Conservation (phyloP, 2,329 filamentous ascomycete species). For the Ophiostoma perfectum region DNA sequence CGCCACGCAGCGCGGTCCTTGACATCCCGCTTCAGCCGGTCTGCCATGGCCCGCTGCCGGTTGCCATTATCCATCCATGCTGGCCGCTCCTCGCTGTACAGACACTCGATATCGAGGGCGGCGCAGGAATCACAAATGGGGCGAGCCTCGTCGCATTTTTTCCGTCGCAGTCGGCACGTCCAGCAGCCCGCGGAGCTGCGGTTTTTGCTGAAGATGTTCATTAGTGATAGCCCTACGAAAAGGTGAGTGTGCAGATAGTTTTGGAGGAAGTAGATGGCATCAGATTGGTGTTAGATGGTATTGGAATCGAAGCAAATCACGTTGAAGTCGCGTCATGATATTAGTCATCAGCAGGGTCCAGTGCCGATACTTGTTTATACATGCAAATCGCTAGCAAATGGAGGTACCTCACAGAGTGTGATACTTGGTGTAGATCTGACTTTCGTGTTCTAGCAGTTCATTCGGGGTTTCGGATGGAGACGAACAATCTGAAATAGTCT, state of each 20-base stretch:
- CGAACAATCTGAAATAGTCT: too few relatives aligned
- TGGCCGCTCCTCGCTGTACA: slow-evolving; percentile 48
- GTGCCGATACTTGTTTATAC: neutral
- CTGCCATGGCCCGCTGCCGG: slow-evolving; percentile 47
- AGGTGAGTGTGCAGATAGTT: too few relatives aligned
- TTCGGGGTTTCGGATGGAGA: too few relatives aligned
- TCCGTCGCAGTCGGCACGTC: slow-evolving; percentile 57
- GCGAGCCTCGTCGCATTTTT: slow-evolving; percentile 54
- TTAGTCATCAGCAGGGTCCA: neutral
- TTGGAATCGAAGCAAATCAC: neutral
- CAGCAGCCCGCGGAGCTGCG: slow-evolving; percentile 49
- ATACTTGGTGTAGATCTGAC: too few relatives aligned
- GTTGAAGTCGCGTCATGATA: neutral
- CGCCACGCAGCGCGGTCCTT: slow-evolving; percentile 49
- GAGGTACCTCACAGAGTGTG: neutral
- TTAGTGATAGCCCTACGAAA: neutral
- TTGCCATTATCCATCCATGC: slow-evolving; percentile 53
- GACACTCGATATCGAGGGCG: slow-evolving; percentile 51
- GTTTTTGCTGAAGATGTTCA: neutral
- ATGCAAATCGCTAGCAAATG: neutral
- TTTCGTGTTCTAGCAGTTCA: too few relatives aligned
- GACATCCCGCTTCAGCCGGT: slow-evolving; percentile 52
- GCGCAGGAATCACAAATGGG: slow-evolving; percentile 49
- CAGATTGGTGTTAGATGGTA: too few relatives aligned
- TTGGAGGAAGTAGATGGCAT: neutral